Evolutionary conservation across 2,329 filamentous ascomycete genomes (phyloP).

Genomic region (Apiospora koreana): DNA sequence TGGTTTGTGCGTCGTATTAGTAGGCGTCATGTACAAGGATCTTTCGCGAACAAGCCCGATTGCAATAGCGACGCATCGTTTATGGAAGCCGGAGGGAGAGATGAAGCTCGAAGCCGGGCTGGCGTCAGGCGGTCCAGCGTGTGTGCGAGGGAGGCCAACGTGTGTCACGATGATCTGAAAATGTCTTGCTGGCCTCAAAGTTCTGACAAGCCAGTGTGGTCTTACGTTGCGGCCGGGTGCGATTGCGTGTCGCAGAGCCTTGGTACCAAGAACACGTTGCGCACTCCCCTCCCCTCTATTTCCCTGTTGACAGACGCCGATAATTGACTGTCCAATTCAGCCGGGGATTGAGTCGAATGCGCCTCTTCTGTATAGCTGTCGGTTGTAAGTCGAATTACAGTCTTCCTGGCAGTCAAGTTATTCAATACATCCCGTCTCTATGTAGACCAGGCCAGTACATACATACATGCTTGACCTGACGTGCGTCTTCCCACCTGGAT

Average conservation of each 20-base stretch:
- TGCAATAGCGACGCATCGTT: conserved; percentile 11
- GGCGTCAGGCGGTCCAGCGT: neutral
- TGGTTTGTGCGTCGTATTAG: conserved; percentile 7
- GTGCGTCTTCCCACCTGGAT: neutral
- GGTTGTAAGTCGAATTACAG: neutral
- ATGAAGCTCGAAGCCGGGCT: neutral
- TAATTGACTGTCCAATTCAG: neutral
- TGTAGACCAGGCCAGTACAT: too few relatives aligned
- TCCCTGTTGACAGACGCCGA: neutral
- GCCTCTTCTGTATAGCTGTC: neutral
- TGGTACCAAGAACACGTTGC: neutral
- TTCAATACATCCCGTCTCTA: neutral
- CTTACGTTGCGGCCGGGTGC: conserved; percentile 4
- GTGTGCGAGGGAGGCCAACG: conserved; percentile 8
- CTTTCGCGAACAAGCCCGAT: neutral
- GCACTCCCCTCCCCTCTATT: neutral
- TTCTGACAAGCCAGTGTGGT: conserved; percentile 3
- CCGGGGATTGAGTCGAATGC: neutral
- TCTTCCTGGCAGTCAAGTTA: neutral
- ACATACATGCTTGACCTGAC: neutral
- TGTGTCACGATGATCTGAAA: conserved; percentile 9
- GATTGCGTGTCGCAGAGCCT: neutral
- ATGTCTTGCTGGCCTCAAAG: conserved; percentile 11
- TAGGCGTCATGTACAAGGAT: conserved; percentile 7
- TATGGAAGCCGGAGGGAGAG: neutral